These are phyloP conservation scores for Trapa incisa DNA, from an alignment of 345 rosid genomes.

Conservation along the genomic window DNA sequence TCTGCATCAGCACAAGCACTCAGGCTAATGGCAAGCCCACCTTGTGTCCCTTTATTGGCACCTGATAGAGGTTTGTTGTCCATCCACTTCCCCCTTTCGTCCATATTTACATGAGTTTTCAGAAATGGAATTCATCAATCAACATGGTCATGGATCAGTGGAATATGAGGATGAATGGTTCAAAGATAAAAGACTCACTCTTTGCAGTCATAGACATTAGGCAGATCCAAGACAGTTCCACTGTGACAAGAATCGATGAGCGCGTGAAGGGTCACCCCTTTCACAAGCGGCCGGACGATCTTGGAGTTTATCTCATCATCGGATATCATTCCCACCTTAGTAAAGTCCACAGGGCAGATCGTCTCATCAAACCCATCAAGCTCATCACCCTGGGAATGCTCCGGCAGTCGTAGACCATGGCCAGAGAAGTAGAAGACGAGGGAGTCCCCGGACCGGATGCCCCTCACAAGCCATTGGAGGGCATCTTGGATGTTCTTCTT, in stretches of 20 bases:
- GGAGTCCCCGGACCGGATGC: conserved; percentile 28
- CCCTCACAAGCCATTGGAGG: conserved; percentile 41
- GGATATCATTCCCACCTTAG: conserved; percentile 30
- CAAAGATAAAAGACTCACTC: conserved; percentile 15
- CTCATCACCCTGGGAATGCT: conserved; percentile 27
- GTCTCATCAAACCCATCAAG: conserved; percentile 48
- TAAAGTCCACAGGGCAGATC: conserved; percentile 44
- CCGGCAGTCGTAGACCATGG: conserved; percentile 38
- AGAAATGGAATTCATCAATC: background rate
- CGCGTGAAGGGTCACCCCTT: conserved; percentile 47
- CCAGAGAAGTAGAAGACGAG: conserved; percentile 54
- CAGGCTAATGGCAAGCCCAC: conserved; percentile 39
- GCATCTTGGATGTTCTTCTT: conserved; percentile 32
- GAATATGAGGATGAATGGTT: background rate
- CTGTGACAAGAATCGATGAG: conserved; percentile 63
- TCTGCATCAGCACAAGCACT: conserved; percentile 42
- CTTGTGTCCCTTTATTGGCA: conserved; percentile 27
- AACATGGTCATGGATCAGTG: background rate
- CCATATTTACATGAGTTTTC: background rate
- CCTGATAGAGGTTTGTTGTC: conserved; percentile 27
- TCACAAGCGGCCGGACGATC: conserved; percentile 33
- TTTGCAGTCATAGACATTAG: conserved; percentile 17
- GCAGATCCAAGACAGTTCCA: conserved; percentile 52
- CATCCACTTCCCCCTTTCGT: conserved; percentile 20
- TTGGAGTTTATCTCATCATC: conserved; percentile 33